Evolutionary conservation across 2,329 filamentous ascomycete species (phyloP), one percentile per base, ranked within the genome.

Genomic region (Acarospora socialis): DNA sequence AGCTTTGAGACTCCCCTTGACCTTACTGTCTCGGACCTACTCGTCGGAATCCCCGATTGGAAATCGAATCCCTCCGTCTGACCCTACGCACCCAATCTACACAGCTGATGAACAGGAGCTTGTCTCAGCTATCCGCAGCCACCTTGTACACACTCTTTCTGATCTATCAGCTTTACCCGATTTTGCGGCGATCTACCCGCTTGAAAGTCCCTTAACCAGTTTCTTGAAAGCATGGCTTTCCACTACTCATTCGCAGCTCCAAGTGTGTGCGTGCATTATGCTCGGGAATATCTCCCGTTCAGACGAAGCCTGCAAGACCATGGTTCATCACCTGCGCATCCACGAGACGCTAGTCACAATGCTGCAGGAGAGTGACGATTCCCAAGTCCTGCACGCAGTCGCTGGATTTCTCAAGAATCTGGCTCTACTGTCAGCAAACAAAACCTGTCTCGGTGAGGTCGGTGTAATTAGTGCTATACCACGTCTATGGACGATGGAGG

Each of bases 381-480:
- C 53, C 19, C 53, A 50, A 23, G 56, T 61, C 3, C 43, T 65
- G 4, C 59, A 63, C 37, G 51, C 60, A 13, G 53, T 52, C 1
- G 51, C 62, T 7, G 58, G 60, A 5, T 60, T 64, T 28, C 43
- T 65, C 23, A 65, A 63, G 36, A 65, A 65, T 34, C 46, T 65
- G 7, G 56, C 58, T 6, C 58, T 64, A 31, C 51, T 58, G 13
- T 47, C 50, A 22, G 46, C 56, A n/a, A 60, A 65, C 36, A 52
- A 53, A 29, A 35, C 46, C 20, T 38, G 41, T 25, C 43, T 65
- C 14, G 57, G 53, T 6, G 46, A 53, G 20, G 53, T 54, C 13
- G 56, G 53, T 9, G 49, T 56, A 12, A 49, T 63, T 18, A 46
- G 51, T 36, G 50, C 53, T 5, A 41, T 60, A 15, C 53, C 56